Evolutionary conservation across 2,329 filamentous ascomycete genomes (phyloP).

Genomic region (Coniochaeta ligniaria): DNA sequence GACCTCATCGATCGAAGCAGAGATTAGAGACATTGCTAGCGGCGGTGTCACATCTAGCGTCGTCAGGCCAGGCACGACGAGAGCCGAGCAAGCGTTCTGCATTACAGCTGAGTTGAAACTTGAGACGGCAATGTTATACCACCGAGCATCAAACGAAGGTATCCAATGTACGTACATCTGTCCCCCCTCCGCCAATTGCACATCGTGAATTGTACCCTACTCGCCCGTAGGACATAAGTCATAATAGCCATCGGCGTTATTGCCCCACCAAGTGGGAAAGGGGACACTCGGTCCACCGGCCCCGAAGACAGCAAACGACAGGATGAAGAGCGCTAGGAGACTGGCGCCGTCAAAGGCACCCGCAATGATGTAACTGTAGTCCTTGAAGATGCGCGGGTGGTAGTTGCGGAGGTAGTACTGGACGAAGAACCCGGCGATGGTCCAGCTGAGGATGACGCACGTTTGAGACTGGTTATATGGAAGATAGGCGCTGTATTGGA

Average conservation of each 20-base stretch:
- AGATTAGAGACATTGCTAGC: no score
- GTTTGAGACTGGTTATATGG: conserved; percentile 49
- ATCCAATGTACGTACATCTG: no score
- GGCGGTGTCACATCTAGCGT: no score
- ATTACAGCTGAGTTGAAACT: no score
- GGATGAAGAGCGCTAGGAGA: conserved; percentile 39
- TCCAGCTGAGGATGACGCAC: conserved; percentile 41
- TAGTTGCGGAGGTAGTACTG: conserved; percentile 48
- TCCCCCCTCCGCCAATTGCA: background rate
- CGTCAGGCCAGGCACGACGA: no score
- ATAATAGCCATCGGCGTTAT: conserved; percentile 37
- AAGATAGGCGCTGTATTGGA: conserved; percentile 48
- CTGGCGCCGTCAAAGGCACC: conserved; percentile 46
- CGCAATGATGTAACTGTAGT: conserved; percentile 45
- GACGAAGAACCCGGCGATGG: conserved; percentile 35
- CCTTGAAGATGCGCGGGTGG: conserved; percentile 41
- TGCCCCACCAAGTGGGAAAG: conserved; percentile 49
- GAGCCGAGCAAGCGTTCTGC: no score
- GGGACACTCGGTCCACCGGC: conserved; percentile 30
- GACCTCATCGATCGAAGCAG: no score
- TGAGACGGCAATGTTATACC: no score
- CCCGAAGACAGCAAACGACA: conserved; percentile 50
- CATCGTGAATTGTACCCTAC: conserved; percentile 6
- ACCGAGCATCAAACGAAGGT: no score
- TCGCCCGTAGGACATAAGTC: conserved; percentile 36